A percentile compares a stretch with the other conserved stretches of the same genome.
Conservation (phyloP, 495 filamentous ascomycete genomes). For the Aspergillus sparsus region DNA sequence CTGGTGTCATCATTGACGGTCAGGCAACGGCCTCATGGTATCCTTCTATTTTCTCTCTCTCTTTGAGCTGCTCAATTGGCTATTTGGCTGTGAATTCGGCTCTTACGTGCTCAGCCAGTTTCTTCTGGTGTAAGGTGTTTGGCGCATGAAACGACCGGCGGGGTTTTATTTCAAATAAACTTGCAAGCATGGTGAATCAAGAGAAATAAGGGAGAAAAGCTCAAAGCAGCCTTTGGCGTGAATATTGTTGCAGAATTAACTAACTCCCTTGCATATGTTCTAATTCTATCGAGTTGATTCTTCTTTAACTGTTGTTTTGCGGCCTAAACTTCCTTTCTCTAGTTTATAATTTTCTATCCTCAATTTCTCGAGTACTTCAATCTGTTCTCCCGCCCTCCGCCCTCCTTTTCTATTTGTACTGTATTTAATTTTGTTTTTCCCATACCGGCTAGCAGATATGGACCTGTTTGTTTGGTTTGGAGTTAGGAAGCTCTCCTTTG, state of each 20-base stretch:
- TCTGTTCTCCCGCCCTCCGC: not conserved
- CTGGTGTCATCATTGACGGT: conserved; percentile 22
- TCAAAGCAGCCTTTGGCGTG: conserved; percentile 7
- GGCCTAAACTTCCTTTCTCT: conserved; percentile 11
- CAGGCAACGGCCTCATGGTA: conserved; percentile 7
- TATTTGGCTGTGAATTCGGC: conserved; percentile 29
- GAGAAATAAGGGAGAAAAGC: conserved; percentile 19
- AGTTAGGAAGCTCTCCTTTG: conserved; percentile 5
- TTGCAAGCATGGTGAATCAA: conserved; percentile 23
- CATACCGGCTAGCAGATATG: conserved; percentile 7
- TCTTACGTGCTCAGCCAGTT: conserved; percentile 27
- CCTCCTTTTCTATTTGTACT: conserved; percentile 27
- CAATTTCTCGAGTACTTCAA: not conserved
- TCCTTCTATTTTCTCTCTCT: conserved; percentile 9
- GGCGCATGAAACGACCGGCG: conserved; percentile 28
- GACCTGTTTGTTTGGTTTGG: conserved; percentile 2
- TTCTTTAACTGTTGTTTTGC: conserved; percentile 11
- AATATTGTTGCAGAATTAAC: conserved; percentile 5
- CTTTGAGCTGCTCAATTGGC: conserved; percentile 20
- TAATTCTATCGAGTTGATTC: conserved; percentile 6
- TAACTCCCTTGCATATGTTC: conserved; percentile 19
- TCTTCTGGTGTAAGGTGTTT: conserved; percentile 30
- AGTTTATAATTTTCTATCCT: not conserved
- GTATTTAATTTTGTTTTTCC: conserved; percentile 23
- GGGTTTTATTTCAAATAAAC: conserved; percentile 19